Evolutionary conservation across 441 rosid genomes (phyloP).

Genomic region (Erysimum cheiri): DNA sequence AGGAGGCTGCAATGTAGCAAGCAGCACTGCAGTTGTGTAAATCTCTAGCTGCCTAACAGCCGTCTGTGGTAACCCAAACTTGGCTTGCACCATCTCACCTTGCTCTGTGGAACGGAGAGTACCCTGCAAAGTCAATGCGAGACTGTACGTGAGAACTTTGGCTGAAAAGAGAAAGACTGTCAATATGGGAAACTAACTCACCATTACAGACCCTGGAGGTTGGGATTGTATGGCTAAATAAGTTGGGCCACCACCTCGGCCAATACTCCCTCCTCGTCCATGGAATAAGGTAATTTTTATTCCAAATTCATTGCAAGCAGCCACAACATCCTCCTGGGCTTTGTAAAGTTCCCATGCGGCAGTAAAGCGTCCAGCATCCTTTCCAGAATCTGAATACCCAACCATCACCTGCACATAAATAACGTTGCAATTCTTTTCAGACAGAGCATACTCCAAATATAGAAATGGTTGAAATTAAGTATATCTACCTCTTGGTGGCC

Average conservation of each 20-base stretch:
- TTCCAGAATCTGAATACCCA: conserved; percentile 97
- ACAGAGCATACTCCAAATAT: conserved; percentile 19
- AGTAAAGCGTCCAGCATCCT: conserved; percentile 95
- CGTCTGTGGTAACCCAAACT: conserved; percentile 89
- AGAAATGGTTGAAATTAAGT: conserved; percentile 8
- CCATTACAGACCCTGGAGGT: conserved; percentile 98
- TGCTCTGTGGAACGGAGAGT: conserved; percentile 97
- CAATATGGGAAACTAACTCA: conserved; percentile 47
- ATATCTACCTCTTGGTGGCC: conserved; percentile 84
- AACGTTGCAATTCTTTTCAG: conserved; percentile 26
- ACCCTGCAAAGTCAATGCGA: conserved; percentile 57
- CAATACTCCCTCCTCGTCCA: conserved; percentile 98
- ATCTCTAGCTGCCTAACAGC: conserved; percentile 95
- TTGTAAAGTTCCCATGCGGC: conserved; percentile 99
- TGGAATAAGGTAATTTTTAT: conserved; percentile 92
- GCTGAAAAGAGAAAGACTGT: conserved; percentile 16
- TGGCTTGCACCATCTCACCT: conserved; percentile 99
- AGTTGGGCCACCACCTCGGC: conserved; percentile 98
- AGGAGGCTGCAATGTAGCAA: conserved; percentile 85
- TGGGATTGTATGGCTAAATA: conserved; percentile 96
- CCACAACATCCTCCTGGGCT: conserved; percentile 97
- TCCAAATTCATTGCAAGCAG: conserved; percentile 88
- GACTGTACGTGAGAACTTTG: conserved; percentile 5
- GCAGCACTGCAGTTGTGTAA: conserved; percentile 94
- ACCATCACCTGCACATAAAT: conserved; percentile 80